Evolutionary conservation across 2,329 filamentous ascomycete genomes (phyloP).

Genomic region (Tolypocladium tundrense): DNA sequence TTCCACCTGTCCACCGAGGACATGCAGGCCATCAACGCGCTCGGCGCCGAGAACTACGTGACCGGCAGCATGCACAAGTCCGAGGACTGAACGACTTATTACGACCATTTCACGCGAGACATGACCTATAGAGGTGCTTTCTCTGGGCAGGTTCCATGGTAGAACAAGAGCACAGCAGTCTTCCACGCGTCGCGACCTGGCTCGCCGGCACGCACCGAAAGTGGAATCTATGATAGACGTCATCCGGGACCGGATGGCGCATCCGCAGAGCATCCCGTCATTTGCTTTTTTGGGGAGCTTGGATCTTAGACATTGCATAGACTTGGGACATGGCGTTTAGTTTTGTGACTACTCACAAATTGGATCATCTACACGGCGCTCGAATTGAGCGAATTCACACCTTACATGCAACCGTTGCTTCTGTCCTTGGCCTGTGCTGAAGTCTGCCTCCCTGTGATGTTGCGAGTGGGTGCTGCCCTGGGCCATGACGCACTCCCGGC

Average conservation of each 20-base stretch:
- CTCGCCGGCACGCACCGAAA: background rate
- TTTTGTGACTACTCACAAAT: background rate
- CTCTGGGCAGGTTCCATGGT: background rate
- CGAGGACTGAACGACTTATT: constrained; percentile 16
- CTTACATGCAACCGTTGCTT: background rate
- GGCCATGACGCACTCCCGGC: background rate
- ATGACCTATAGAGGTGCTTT: constrained; percentile 2
- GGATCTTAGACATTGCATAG: background rate
- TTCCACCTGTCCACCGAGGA: constrained; percentile 53
- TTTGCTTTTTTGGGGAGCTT: background rate
- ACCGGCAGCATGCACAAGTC: constrained; percentile 42
- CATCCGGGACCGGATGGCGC: background rate
- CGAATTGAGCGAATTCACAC: background rate
- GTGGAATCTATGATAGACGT: background rate
- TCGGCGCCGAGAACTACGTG: constrained; percentile 61
- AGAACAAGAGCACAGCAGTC: background rate
- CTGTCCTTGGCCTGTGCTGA: background rate
- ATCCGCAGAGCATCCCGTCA: background rate
- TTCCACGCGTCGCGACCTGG: background rate
- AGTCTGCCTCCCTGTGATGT: background rate
- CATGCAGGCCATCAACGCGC: constrained; percentile 49
- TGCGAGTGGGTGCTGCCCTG: background rate
- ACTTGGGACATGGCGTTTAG: background rate
- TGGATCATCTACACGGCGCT: background rate
- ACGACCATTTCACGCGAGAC: background rate